Conservation (phyloP, 1,284 basidiomycete genomes). For the Malassezia pachydermatis region DNA sequence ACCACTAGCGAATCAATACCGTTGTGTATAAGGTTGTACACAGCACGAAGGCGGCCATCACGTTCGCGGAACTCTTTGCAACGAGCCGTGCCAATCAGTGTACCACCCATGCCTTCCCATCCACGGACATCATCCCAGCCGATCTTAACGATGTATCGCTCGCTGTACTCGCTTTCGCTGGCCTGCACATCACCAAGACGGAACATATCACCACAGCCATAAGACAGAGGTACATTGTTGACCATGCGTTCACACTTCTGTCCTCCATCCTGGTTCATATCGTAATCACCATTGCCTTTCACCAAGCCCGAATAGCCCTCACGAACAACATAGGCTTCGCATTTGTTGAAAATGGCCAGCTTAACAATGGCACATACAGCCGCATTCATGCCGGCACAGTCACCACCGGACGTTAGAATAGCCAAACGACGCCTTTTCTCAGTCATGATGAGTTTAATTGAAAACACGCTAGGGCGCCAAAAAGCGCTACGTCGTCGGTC, state of each 20-base stretch:
- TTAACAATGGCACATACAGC: slow-evolving; percentile 43
- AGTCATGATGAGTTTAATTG: neutral
- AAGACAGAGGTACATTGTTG: slow-evolving; percentile 50
- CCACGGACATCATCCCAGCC: slow-evolving; percentile 97
- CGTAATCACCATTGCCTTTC: slow-evolving; percentile 50
- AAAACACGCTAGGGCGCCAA: too few species aligned
- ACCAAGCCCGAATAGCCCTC: slow-evolving; percentile 94
- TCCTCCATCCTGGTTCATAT: neutral
- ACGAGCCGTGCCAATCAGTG: slow-evolving; percentile 87
- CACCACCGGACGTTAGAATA: slow-evolving; percentile 88
- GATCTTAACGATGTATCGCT: slow-evolving; percentile 85
- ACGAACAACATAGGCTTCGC: slow-evolving; percentile 51
- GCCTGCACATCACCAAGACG: slow-evolving; percentile 58
- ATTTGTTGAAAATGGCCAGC: slow-evolving; percentile 56
- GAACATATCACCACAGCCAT: slow-evolving; percentile 79
- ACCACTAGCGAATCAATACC: slow-evolving; percentile 94
- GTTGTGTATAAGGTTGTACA: slow-evolving; percentile 80
- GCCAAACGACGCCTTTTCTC: slow-evolving; percentile 53
- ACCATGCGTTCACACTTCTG: too few species aligned
- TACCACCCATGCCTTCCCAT: slow-evolving; percentile 79
- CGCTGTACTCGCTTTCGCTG: slow-evolving; percentile 43
- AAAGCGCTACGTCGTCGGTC: too few species aligned
- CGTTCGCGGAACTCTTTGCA: slow-evolving; percentile 74
- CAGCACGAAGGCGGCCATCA: slow-evolving; percentile 77
- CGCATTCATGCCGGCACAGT: slow-evolving; percentile 64